Percentiles rank a stretch among this genome's conserved stretches.
These are phyloP conservation scores for Arthrobotrys sinensis DNA, from an alignment of 2,329 filamentous ascomycete genomes.

Conservation along the genomic window DNA sequence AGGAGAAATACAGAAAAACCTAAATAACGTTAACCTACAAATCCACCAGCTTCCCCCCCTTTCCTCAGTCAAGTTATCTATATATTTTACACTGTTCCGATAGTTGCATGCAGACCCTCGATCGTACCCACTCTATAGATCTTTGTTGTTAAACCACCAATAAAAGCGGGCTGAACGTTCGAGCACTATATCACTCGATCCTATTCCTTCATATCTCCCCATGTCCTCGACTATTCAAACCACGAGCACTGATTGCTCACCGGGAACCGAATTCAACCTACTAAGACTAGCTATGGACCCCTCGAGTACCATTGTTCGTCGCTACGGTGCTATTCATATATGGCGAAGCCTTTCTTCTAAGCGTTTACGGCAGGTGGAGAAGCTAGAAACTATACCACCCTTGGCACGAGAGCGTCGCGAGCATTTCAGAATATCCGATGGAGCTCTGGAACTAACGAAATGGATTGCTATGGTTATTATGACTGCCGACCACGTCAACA, in stretches of 20 bases:
- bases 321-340: constrained; percentile 9
- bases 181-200: not conserved
- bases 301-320: constrained; percentile 20
- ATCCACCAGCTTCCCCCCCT: not conserved
- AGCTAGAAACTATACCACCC: not conserved
- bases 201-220: not conserved
- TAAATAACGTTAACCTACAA: constrained; percentile 15
- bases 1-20: not conserved
- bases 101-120: no score
- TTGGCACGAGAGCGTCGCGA: not conserved
- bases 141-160: no score
- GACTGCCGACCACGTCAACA: constrained; percentile 56
- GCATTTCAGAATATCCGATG: constrained; percentile 36
- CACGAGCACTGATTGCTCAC: constrained; percentile 34
- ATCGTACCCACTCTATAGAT: no score
- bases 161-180: not conserved
- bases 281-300: constrained; percentile 41
- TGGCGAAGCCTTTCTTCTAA: constrained; percentile 6
- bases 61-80: not conserved
- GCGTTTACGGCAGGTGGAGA: constrained; percentile 3
- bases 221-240: constrained; percentile 23
- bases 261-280: constrained; percentile 12
- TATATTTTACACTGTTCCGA: not conserved
- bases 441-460: constrained; percentile 37
- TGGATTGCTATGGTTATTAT: constrained; percentile 46